Base-by-base conservation (phyloP, 257 asterid species). In the Linderniella brevidens region DNA sequence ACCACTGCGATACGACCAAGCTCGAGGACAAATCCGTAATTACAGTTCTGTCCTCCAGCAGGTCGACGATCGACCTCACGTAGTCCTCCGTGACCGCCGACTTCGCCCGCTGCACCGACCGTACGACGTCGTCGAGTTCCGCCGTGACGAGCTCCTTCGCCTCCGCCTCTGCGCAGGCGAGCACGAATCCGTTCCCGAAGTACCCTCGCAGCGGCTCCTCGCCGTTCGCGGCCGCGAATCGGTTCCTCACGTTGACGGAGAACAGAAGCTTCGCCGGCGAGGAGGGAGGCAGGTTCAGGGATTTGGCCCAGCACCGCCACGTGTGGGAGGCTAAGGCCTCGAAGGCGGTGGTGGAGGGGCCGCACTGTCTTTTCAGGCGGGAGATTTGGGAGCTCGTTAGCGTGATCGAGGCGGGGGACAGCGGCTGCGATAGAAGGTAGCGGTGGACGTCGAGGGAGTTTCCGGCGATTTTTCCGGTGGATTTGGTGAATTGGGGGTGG, bases 1-100 rank as follows among this genome's bases (percentile, higher is more conserved):
- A 68, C 96, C 94, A 86, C 2, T 79, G 90, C 0, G 96, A 82
- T 47, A 86, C 77, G 13, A 86, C 90, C 68, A 86, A 58, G 11
- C 84, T 79, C 0, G 74, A 5, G 0, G 86, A 70, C 6, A 82
- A 52, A 29, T 86, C 84, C 0, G 76, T 72, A 4, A 42, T 32
- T 17, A 61, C 14, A 0, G 37, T 46, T 42, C 53, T 52, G 45
- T 82, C 81, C 39, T 79, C 86, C 47, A 86, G 18, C 49, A 70
- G 52, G 53, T 86, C 82, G 0, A 79, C 54, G 11, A 62, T n/a
- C 0, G 94, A 86, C 46, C 57, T 76, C 4, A 79, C 78, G 3
- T 55, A 71, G 0, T 77, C 78, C 0, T 61, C 49, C 0, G 61
- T 60, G 16, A 67, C 11, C 3, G 39, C 19, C 0, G 74, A 62